Conservation (phyloP, 306 rosid species). For the Medicago lupulina region DNA sequence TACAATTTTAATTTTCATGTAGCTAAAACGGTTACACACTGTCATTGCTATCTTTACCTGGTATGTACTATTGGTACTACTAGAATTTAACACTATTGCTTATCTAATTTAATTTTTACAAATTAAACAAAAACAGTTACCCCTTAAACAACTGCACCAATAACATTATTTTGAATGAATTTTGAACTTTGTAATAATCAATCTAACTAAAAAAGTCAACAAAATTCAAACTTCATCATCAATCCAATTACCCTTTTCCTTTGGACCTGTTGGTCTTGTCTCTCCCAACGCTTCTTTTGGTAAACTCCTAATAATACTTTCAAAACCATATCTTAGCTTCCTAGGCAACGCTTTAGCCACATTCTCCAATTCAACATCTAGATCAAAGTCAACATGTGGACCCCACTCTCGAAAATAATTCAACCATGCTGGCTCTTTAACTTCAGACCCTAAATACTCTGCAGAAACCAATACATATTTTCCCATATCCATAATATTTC, state of each 20-base stretch:
- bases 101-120: too few relatives aligned
- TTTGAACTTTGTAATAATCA: neutral
- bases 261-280: constrained; percentile 86
- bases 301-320: constrained; percentile 36
- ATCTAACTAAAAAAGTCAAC: neutral
- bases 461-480: too few relatives aligned
- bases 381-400: constrained; percentile 56
- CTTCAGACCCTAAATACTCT: too few relatives aligned
- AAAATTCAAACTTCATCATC: constrained; percentile 60
- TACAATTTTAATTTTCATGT: too few relatives aligned
- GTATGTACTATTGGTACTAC: too few relatives aligned
- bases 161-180: neutral
- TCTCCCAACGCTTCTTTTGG: constrained; percentile 72
- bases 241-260: constrained; percentile 58
- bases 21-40: too few relatives aligned
- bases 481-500: too few relatives aligned
- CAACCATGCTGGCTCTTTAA: constrained; percentile 69
- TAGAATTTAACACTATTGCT: too few relatives aligned
- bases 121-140: too few relatives aligned
- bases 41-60: too few relatives aligned
- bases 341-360: constrained; percentile 54
- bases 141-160: neutral
- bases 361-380: constrained; percentile 51
- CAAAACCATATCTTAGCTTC: constrained; percentile 43
- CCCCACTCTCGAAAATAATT: constrained; percentile 73